Evolutionary conservation across 169 alveolate species (phyloP), one percentile per base, ranked within the genome.

Genomic region (Plasmodium cynomolgi): DNA sequence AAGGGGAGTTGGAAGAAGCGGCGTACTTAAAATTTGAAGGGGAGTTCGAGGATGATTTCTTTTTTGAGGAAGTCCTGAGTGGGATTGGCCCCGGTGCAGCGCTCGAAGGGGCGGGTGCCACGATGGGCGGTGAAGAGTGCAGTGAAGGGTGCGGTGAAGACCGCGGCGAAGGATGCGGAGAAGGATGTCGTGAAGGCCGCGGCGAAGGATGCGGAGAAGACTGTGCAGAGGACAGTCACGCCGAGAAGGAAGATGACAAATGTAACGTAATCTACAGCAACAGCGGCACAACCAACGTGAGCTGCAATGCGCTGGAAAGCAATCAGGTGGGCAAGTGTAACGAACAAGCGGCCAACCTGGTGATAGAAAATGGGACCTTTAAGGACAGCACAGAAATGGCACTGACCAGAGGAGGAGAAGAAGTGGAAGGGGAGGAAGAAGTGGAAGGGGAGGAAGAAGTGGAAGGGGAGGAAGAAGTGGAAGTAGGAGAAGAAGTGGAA

Each of bases 231-330:
- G 79, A 83, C 6, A 4, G 77, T 6, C 7, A 26, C n/a, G 23
- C 33, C 7, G 34, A 73, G 20, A 75, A 74, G 73, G 29, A n/a
- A 20, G 31, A 47, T 15, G 58, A 33, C 33, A 54, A 13, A 8
- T 39, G 33, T 20, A 31, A 33, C 68, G 31, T 3, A 56, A 34
- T 34, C 23, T 29, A 85, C 41, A 85, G 80, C 68, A 85, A 85
- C 80, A 75, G 85, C 11, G 84, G 47, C 3, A 85, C 84, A 3
- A 75, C 85, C 15, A 83, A 83, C 6, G 91, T 83, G 13, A 83
- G 81, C 5, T 80, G 26, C 33, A 80, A 31, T 44, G 81, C 80
- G 4, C 77, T 74, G 20, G 84, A 41, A 33, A 85, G 79, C 68
- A 85, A 85, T 75, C 80, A 50, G 11, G 26, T 29, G 41, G 74